Percentiles rank a stretch among this genome's conserved stretches.
phyloP scores from a whole-genome alignment of 1,139 yeast genomes.

The Protomyces pachydermus region DNA sequence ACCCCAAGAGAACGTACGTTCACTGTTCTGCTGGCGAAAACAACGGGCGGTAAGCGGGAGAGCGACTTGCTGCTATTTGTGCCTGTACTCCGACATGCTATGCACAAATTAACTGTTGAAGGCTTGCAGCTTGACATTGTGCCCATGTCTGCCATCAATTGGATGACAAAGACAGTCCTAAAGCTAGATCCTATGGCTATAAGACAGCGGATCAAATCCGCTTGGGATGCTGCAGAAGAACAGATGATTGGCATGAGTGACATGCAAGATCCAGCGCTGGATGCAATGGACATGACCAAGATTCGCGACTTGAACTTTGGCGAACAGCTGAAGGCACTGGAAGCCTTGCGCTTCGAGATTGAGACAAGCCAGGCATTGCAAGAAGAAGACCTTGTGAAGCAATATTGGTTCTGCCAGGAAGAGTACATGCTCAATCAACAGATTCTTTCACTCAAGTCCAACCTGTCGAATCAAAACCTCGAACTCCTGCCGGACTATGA shows the following conservation, averaged over 20 bases:
- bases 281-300: conserved; percentile 23
- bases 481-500: conserved; percentile 91
- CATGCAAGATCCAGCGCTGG: background rate
- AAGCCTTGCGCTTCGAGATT: background rate
- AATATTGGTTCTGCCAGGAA: conserved; percentile 18
- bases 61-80: conserved; percentile 32
- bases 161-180: conserved; percentile 24
- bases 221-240: conserved; percentile 33
- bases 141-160: conserved; percentile 32
- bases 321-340: conserved; percentile 6
- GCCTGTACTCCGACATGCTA: conserved; percentile 27
- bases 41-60: conserved; percentile 24
- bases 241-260: conserved; percentile 43
- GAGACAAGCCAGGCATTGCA: conserved; percentile 2
- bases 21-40: conserved; percentile 17
- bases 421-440: conserved; percentile 14
- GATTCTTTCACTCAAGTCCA: conserved; percentile 45
- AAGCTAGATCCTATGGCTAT: conserved; percentile 21
- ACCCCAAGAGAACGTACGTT: conserved; percentile 25
- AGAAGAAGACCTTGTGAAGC: conserved; percentile 4
- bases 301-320: conserved; percentile 9
- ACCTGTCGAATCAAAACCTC: conserved; percentile 79
- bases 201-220: conserved; percentile 17
- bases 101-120: conserved; percentile 12
- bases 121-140: conserved; percentile 19